Evolutionary conservation across 768 basidiomycete genomes (phyloP).

Genomic region (Trametes sanguinea): DNA sequence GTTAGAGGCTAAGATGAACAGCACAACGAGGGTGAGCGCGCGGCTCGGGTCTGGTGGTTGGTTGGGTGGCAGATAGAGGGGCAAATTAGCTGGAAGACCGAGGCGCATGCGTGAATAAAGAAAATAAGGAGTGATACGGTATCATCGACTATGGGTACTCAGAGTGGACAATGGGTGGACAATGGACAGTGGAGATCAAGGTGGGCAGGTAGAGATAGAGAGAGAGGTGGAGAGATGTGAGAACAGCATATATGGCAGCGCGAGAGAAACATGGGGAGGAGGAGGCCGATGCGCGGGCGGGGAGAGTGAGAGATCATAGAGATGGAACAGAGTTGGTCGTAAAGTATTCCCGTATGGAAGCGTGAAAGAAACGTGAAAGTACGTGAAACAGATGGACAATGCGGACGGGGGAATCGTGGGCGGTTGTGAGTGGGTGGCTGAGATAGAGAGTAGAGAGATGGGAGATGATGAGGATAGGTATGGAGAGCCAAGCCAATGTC

Average conservation of each 20-base stretch:
- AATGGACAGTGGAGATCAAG: slow-evolving; percentile 23
- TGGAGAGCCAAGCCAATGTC: slow-evolving; percentile 19
- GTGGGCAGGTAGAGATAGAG: slow-evolving; percentile 1
- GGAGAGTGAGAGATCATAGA: slow-evolving; percentile 22
- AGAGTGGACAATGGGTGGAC: slow-evolving; percentile 26
- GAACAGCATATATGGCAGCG: slow-evolving; percentile 35
- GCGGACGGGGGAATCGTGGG: neutral
- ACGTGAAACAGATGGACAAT: slow-evolving; percentile 17
- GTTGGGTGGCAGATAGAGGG: neutral
- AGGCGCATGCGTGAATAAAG: slow-evolving; percentile 25
- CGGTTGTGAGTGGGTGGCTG: neutral
- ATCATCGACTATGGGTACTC: slow-evolving; percentile 34
- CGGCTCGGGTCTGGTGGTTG: neutral
- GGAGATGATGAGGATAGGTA: neutral
- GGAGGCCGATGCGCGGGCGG: neutral
- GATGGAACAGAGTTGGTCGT: slow-evolving; percentile 32
- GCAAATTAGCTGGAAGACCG: slow-evolving; percentile 22
- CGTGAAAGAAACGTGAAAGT: slow-evolving; percentile 24
- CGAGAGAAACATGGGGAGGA: slow-evolving; percentile 16
- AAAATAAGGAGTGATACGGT: slow-evolving; percentile 35
- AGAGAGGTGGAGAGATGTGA: slow-evolving; percentile 5
- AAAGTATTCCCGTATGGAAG: slow-evolving; percentile 27
- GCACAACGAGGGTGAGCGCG: slow-evolving; percentile 29
- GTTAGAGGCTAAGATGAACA: slow-evolving; percentile 19
- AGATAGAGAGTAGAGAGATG: neutral